Evolutionary conservation across 2,329 filamentous ascomycete genomes (phyloP), one percentile per base, ranked within the genome.

Genomic region (Fragosphaeria purpurea): DNA sequence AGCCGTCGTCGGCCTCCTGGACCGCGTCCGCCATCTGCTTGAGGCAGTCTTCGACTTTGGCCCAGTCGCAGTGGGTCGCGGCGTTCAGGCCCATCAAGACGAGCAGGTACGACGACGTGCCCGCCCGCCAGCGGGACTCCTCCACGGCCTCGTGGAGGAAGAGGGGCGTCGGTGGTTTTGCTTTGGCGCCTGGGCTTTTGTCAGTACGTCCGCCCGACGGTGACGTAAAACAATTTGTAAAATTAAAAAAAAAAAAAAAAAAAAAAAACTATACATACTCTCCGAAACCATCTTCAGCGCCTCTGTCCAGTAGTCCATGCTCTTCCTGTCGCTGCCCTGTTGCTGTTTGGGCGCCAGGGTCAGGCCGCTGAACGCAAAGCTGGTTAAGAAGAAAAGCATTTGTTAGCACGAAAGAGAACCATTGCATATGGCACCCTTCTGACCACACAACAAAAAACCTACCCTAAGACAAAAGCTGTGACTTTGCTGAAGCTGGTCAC

Each of bases 1-100:
- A 71, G 55, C 61, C 69, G 62, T 69, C 71, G 54, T 59, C 68
- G 54, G 63, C 64, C 35, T 65, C 65, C 43, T 61, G 63, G 46
- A 71, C 63, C 37, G 73, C 67, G 48, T 61, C 64, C 47, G 75
- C 70, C 10, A 86, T 67, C 43, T 75, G 72, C 10, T 72, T 67
- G 13, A 87, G 65, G 50, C 73, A 76, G 52, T 78, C 69, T 58
- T 72, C 75, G 4, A 86, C 85, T 42, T 74, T 72, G 9, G 74
- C 67, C 82, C 85, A 90, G 54, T 88, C 80, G 41, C 82, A 85
- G 46, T 82, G 78, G 41, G 80, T 83, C 44, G 84, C 86, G 1
- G 80, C 75, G 50, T 85, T 74, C 47, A 93, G 76, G 4, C 83
- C 82, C 32, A 83, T 77, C 13, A 90, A 74, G n/a, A 88, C 73